Percentiles rank a stretch among this genome's conserved stretches.
Evolutionary conservation across 2,329 filamentous ascomycete species (phyloP).

Genomic region (Botryotinia convoluta): DNA sequence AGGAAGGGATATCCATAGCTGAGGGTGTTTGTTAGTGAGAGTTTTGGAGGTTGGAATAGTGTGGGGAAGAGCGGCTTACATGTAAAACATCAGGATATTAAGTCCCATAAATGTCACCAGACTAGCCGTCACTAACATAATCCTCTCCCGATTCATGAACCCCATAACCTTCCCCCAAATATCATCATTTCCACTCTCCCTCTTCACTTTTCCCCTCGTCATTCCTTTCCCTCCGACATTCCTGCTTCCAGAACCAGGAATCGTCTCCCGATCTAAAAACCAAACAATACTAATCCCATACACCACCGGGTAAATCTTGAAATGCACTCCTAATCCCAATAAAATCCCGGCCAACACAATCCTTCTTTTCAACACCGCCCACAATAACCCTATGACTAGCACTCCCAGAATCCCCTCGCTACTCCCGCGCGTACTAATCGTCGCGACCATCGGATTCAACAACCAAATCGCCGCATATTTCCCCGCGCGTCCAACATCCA

Average conservation of each 20-base stretch:
- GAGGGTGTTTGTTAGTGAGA: slow-evolving; percentile 1
- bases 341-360: slow-evolving; percentile 67
- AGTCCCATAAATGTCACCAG: slow-evolving; percentile 69
- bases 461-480: slow-evolving; percentile 87
- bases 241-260: slow-evolving; percentile 63
- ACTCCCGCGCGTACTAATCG: slow-evolving; percentile 92
- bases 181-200: not conserved
- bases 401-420: slow-evolving; percentile 88
- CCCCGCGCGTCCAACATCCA: slow-evolving; percentile 53
- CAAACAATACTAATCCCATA: slow-evolving; percentile 80
- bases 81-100: slow-evolving; percentile 74
- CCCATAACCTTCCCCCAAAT: slow-evolving; percentile 23
- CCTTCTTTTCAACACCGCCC: slow-evolving; percentile 68
- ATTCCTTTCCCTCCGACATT: slow-evolving; percentile 40
- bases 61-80: slow-evolving; percentile 48
- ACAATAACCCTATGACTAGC: slow-evolving; percentile 77
- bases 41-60: not conserved
- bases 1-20: slow-evolving; percentile 81
- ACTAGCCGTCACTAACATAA: slow-evolving; percentile 57
- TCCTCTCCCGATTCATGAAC: slow-evolving; percentile 14
- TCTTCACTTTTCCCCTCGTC: not conserved
- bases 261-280: slow-evolving; percentile 66
- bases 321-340: slow-evolving; percentile 83
- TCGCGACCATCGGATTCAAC: slow-evolving; percentile 96
- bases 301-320: slow-evolving; percentile 98